Evolutionary conservation across 805 yeast genomes (phyloP), one percentile per base, ranked within the genome.

Genomic region (Schwanniomyces polymorphus): DNA sequence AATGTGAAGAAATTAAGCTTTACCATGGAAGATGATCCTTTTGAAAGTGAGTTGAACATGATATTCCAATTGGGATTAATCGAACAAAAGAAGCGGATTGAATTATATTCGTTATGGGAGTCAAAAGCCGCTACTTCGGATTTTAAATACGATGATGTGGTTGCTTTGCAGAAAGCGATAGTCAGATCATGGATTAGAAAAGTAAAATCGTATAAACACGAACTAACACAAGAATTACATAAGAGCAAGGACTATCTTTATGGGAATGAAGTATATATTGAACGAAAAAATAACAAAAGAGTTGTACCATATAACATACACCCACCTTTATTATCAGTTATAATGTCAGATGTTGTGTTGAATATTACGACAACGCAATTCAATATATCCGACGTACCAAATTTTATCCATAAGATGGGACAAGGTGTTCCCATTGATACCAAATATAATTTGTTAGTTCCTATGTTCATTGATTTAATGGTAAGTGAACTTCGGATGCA

Each of bases 361-460:
- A 45, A 51, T 7, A 4, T 72, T 5, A 42, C 59, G 1, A 43
- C 59, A 3, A 65, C 77, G 0, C 47, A 57, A 16, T 72, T 74
- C 45, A 54, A 52, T 21, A 40, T 61, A 25, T 38, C 46, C 2
- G 68, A 79, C 7, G 67, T 88, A 27, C 78, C 86, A 1, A 65
- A 81, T n/a, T 91, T 82, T 59, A 60, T 91, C 25, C 64, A 84
- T 58, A 78, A 81, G 5, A 72, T 86, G 7, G 98, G 97, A 1
- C 91, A 90, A 60, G 95, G 94, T 0, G 79, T 86, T 10, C 97
- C 98, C 0, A 58, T 60, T 44, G 88, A 86, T 47, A 81, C 90
- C 0, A 59, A 73, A 43, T 91, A 81, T 61, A 82, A 92, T 0
- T 72, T 88, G 16, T 60, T 85, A 60, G 57, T 91, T 2, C 97